Percentiles rank a stretch among this genome's conserved stretches.
Conservation (phyloP, 106 monocot genomes). For the Ottelia alismoides region DNA sequence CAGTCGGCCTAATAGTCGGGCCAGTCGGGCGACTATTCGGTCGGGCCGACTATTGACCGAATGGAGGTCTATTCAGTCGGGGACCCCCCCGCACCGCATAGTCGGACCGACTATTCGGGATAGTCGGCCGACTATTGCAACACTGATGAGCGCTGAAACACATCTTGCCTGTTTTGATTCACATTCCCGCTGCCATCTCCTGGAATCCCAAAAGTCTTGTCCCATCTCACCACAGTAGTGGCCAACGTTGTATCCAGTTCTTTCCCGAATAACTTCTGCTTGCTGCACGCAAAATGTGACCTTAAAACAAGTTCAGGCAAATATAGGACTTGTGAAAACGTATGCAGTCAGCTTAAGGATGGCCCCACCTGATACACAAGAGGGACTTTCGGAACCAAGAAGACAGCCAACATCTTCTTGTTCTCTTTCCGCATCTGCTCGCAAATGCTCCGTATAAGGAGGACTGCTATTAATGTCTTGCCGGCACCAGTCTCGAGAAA, state of each 20-base stretch:
- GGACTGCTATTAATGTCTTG: slow-evolving; percentile 85
- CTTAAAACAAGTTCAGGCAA: not conserved
- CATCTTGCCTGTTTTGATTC: slow-evolving; percentile 57
- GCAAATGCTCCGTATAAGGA: slow-evolving; percentile 70
- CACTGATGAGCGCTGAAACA: too few relatives aligned
- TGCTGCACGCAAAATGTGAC: slow-evolving; percentile 33
- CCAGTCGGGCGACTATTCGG: too few relatives aligned
- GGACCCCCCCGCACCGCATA: too few relatives aligned
- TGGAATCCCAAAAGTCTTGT: slow-evolving; percentile 95
- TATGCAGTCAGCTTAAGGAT: not conserved
- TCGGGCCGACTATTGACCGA: too few relatives aligned
- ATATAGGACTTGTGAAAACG: not conserved
- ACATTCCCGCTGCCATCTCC: slow-evolving; percentile 94
- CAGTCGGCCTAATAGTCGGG: too few relatives aligned
- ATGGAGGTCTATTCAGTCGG: too few relatives aligned
- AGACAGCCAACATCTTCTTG: slow-evolving; percentile 83
- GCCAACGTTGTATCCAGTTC: slow-evolving; percentile 76
- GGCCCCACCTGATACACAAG: slow-evolving; percentile 85
- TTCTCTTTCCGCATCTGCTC: slow-evolving; percentile 46
- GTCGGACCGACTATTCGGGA: too few relatives aligned
- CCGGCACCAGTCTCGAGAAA: slow-evolving; percentile 98
- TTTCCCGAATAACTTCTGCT: slow-evolving; percentile 94
- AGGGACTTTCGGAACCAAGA: slow-evolving; percentile 95
- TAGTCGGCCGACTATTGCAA: too few relatives aligned
- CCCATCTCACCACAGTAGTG: slow-evolving; percentile 99